Evolutionary conservation across 495 filamentous ascomycete genomes (phyloP).

Genomic region (Penicillium canescens): DNA sequence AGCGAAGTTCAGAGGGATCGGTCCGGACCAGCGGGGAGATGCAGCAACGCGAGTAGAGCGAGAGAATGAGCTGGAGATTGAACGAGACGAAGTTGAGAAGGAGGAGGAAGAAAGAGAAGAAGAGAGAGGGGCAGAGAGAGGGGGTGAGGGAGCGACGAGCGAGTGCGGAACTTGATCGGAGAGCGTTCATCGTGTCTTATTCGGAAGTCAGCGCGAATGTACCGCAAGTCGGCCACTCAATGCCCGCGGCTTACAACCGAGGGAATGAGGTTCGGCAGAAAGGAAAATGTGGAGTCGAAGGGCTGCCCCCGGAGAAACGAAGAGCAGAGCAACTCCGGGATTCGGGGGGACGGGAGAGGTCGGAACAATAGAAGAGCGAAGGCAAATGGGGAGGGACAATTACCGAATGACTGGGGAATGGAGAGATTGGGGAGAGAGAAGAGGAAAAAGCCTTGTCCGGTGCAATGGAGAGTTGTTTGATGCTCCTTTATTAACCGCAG

Average conservation of each 20-base stretch:
- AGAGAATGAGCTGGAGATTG: slow-evolving; percentile 29
- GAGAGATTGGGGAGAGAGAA: slow-evolving; percentile 5
- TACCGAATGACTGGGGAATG: slow-evolving; percentile 15
- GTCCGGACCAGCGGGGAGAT: slow-evolving; percentile 38
- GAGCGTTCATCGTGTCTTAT: slow-evolving; percentile 32
- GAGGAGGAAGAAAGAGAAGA: slow-evolving; percentile 28
- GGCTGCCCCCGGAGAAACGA: slow-evolving; percentile 4
- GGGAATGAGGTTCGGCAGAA: slow-evolving; percentile 35
- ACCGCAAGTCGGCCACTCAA: slow-evolving; percentile 2
- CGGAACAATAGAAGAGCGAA: slow-evolving; percentile 6
- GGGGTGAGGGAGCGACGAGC: slow-evolving; percentile 41
- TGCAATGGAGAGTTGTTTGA: slow-evolving; percentile 4
- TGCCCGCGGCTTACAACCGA: slow-evolving; percentile 25
- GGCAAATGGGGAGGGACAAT: slow-evolving; percentile 16
- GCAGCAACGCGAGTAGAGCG: slow-evolving; percentile 27
- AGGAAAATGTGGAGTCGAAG: slow-evolving; percentile 25
- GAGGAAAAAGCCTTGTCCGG: slow-evolving; percentile 40
- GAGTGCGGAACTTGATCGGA: slow-evolving; percentile 47
- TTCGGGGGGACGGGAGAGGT: slow-evolving; percentile 26
- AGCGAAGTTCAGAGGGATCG: slow-evolving; percentile 27
- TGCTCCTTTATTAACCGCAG: slow-evolving; percentile 14
- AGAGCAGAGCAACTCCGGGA: slow-evolving; percentile 6
- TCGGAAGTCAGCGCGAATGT: slow-evolving; percentile 21
- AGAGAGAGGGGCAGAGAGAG: slow-evolving; percentile 35
- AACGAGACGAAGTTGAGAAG: slow-evolving; percentile 22